These are phyloP conservation scores for Calendula officinalis DNA, from an alignment of 129 eudicot genomes.

Conservation along the genomic window DNA sequence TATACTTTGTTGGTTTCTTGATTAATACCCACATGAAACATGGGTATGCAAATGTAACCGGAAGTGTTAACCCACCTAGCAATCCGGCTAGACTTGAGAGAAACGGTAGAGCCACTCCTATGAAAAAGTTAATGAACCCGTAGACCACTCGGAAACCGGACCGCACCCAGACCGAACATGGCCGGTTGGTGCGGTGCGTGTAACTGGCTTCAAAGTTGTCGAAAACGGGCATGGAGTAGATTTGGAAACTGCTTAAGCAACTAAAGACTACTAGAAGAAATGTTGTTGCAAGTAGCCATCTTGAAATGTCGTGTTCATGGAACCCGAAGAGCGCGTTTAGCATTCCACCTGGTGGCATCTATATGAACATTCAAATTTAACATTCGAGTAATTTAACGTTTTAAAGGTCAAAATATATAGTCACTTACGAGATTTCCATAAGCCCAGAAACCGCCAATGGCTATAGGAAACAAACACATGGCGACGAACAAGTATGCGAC, in stretches of 20 bases:
- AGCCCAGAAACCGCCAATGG: slow-evolving; percentile 92
- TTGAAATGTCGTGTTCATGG: slow-evolving; percentile 65
- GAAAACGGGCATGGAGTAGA: slow-evolving; percentile 86
- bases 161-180: slow-evolving; percentile 80
- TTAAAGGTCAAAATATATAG: background rate
- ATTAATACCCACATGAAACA: slow-evolving; percentile 32
- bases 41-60: slow-evolving; percentile 77
- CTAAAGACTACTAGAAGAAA: slow-evolving; percentile 78
- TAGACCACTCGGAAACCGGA: slow-evolving; percentile 71
- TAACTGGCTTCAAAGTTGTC: slow-evolving; percentile 86
- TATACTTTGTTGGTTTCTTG: slow-evolving; percentile 60
- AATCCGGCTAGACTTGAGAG: slow-evolving; percentile 78
- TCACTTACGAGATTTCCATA: slow-evolving; percentile 80
- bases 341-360: slow-evolving; percentile 90
- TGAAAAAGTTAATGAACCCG: slow-evolving; percentile 58
- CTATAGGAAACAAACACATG: slow-evolving; percentile 69
- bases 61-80: slow-evolving; percentile 79
- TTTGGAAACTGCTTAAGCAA: slow-evolving; percentile 83
- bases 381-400: background rate
- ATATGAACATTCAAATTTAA: slow-evolving; percentile 11
- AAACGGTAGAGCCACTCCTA: slow-evolving; percentile 79
- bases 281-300: slow-evolving; percentile 63
- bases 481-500: slow-evolving; percentile 75
- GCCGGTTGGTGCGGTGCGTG: slow-evolving; percentile 73
- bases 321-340: slow-evolving; percentile 69